Percentiles rank a stretch among this genome's conserved stretches.
Conservation (phyloP, 148 eudicot species). For the Camellia sinensis region DNA sequence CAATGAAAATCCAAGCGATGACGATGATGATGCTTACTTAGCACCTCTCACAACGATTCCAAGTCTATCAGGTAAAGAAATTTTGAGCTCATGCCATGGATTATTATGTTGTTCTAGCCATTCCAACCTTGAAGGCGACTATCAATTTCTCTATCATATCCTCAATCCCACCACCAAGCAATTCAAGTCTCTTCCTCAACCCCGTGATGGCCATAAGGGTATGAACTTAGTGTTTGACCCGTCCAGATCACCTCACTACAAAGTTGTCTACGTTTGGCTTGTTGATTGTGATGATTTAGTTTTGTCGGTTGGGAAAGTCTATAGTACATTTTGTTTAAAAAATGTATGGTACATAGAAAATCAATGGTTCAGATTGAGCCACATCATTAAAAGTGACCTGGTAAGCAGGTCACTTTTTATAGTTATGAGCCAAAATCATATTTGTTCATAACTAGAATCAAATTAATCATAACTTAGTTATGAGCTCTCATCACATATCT, state of each 20-base stretch:
- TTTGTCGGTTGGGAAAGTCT: background rate
- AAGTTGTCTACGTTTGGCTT: slow-evolving; percentile 6
- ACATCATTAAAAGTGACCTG: too few species aligned
- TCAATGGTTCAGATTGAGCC: too few species aligned
- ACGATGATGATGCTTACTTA: background rate
- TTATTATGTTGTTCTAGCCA: background rate
- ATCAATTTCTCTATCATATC: background rate
- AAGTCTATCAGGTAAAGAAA: too few species aligned
- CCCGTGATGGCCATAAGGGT: background rate
- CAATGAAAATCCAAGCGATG: background rate
- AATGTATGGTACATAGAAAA: too few species aligned
- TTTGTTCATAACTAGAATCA: too few species aligned
- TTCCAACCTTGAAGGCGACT: background rate
- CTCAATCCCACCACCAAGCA: slow-evolving; percentile 23
- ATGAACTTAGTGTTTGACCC: slow-evolving; percentile 13
- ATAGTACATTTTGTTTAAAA: too few species aligned
- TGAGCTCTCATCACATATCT: too few species aligned
- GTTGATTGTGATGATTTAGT: background rate
- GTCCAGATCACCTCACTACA: slow-evolving; percentile 16
- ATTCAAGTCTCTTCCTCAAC: background rate
- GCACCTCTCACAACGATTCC: background rate
- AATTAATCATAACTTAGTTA: too few species aligned
- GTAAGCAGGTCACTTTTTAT: too few species aligned
- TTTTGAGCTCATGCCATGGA: too few species aligned
- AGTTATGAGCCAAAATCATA: too few species aligned